A percentile compares a stretch with the other conserved stretches of the same genome.
phyloP scores from a whole-genome alignment of 345 rosid species.

The Euphorbia pulcherrima region DNA sequence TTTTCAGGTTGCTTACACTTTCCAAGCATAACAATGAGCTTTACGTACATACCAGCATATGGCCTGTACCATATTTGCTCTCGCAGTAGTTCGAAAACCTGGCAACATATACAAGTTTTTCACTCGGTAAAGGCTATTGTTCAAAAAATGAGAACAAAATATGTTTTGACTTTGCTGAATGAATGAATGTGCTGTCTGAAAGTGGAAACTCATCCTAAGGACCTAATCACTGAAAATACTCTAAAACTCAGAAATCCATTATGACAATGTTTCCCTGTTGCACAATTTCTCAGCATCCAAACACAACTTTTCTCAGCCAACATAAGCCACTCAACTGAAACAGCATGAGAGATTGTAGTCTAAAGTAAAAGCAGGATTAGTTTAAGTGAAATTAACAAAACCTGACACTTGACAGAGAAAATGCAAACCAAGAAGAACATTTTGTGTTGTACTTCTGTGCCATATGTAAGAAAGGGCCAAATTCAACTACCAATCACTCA shows the following conservation, averaged over 20 bases:
- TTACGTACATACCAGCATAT: slow-evolving; percentile 57
- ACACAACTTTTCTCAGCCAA: neutral
- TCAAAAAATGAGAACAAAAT: neutral
- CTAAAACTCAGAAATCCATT: neutral
- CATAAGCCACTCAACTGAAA: neutral
- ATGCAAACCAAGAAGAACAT: neutral
- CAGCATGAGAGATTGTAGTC: neutral
- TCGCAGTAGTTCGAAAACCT: slow-evolving; percentile 73
- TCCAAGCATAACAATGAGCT: slow-evolving; percentile 85
- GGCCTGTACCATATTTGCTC: slow-evolving; percentile 91
- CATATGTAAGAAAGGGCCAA: neutral
- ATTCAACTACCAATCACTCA: neutral
- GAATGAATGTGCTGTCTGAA: neutral
- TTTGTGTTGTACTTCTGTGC: neutral
- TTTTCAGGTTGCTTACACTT: slow-evolving; percentile 86
- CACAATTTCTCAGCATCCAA: neutral
- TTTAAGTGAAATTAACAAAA: neutral
- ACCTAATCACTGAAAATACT: neutral
- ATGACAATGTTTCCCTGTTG: neutral
- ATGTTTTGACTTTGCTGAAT: neutral
- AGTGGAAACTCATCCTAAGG: neutral
- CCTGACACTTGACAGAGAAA: neutral
- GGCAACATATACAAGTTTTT: slow-evolving; percentile 10
- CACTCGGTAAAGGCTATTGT: neutral
- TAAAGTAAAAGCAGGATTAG: neutral